These are phyloP conservation scores for Tetrastigma voinierianum DNA, from an alignment of 164 flowering plant genomes.

Conservation along the genomic window DNA sequence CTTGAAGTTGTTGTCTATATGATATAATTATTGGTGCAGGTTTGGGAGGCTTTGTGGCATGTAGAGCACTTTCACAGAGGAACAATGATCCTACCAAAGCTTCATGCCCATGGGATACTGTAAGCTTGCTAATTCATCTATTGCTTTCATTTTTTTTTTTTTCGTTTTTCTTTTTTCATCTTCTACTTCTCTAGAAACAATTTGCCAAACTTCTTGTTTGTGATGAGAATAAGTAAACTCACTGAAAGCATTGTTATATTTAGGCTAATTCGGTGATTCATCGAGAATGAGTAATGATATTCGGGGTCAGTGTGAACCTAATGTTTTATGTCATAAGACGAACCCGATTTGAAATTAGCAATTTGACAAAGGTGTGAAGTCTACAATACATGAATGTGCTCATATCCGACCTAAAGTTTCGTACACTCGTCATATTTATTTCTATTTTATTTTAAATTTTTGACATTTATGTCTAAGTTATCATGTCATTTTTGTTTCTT, in stretches of 20 bases:
- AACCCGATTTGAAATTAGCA: no score
- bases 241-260: neutral
- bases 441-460: no score
- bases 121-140: slow-evolving; percentile 23
- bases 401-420: no score
- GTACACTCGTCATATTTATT: no score
- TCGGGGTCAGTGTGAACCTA: no score
- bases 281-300: neutral
- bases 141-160: neutral
- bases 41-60: slow-evolving; percentile 97
- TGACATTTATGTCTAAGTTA: no score
- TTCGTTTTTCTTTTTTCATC: neutral
- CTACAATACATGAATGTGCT: no score
- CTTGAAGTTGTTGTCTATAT: neutral
- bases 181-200: no score
- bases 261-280: neutral
- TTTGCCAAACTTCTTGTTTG: neutral
- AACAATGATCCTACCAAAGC: slow-evolving; percentile 91
- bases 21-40: slow-evolving; percentile 45
- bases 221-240: neutral
- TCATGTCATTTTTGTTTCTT: no score
- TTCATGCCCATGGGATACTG: slow-evolving; percentile 98
- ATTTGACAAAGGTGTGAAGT: no score
- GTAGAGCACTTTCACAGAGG: slow-evolving; percentile 90
- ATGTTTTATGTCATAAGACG: no score